phyloP scores from a whole-genome alignment of 176 grass and related monocot genomes.

The Eragrostis nindensis region DNA sequence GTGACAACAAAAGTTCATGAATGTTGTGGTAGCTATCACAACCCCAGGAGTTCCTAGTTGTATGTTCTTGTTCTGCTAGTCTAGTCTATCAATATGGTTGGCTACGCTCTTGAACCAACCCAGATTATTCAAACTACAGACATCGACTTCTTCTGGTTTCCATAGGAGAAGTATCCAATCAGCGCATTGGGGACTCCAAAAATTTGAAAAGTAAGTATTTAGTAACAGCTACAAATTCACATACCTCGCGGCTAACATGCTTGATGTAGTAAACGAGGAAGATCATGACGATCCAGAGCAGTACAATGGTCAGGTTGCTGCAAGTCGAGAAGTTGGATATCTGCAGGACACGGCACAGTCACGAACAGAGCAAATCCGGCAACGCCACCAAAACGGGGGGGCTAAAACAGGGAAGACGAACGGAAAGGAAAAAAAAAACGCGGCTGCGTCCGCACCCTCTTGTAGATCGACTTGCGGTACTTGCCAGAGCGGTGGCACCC shows the following conservation, averaged over 20 bases:
- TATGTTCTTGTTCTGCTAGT: neutral
- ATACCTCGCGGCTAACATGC: conserved; percentile 87
- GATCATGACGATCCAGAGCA: conserved; percentile 89
- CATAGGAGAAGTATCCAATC: neutral
- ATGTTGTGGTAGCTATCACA: neutral
- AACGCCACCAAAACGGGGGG: neutral
- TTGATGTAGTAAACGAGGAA: conserved; percentile 98
- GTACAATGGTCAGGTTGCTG: conserved; percentile 80
- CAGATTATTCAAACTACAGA: neutral
- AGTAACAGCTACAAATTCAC: neutral
- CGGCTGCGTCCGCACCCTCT: conserved; percentile 49
- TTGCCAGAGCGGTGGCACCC: conserved; percentile 83
- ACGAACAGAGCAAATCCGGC: neutral
- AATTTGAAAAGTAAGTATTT: neutral
- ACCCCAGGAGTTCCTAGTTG: neutral
- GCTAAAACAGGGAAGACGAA: neutral
- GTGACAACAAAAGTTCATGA: neutral
- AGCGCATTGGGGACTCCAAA: neutral
- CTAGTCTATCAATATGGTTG: neutral
- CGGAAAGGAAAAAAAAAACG: neutral
- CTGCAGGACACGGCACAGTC: conserved; percentile 42
- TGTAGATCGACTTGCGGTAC: conserved; percentile 97
- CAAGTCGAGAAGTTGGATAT: conserved; percentile 98
- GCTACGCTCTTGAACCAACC: neutral
- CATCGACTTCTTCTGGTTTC: neutral